Evolutionary conservation across 2,329 filamentous ascomycete species (phyloP).

Genomic region (Microsporum ferrugineum): DNA sequence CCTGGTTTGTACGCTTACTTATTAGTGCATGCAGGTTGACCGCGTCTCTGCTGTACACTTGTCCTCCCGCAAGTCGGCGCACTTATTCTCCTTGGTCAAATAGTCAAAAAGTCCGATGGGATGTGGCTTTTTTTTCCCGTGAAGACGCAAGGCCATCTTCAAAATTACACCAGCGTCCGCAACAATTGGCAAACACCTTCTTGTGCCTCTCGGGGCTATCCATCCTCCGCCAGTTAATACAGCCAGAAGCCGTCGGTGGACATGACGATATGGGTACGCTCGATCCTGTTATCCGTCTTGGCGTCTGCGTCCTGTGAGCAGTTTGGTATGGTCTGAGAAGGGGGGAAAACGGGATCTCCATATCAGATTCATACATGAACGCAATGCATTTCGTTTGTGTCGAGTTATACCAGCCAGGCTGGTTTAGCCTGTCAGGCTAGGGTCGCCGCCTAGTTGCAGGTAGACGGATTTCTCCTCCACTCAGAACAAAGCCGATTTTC

Average conservation of each 20-base stretch:
- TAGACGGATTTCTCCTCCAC: neutral
- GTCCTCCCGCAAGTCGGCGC: neutral
- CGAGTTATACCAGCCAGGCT: neutral
- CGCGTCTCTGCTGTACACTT: neutral
- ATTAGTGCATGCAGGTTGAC: neutral
- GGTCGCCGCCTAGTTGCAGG: neutral
- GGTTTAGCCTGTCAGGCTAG: neutral
- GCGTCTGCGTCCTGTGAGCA: neutral
- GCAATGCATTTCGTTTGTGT: neutral
- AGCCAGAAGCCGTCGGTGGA: neutral
- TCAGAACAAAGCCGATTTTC: neutral
- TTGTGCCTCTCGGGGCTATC: neutral
- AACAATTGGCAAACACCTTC: neutral
- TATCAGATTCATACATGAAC: neutral
- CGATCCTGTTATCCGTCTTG: constrained; percentile 3
- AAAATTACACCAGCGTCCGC: neutral
- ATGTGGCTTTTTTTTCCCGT: neutral
- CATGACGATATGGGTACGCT: neutral
- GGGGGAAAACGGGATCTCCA: neutral
- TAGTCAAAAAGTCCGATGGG: neutral
- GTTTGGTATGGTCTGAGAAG: neutral
- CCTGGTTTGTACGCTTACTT: neutral
- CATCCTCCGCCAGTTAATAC: neutral
- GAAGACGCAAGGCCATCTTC: neutral
- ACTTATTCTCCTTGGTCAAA: neutral